Evolutionary conservation across 345 rosid genomes (phyloP).

Genomic region (Geranium brycei): DNA sequence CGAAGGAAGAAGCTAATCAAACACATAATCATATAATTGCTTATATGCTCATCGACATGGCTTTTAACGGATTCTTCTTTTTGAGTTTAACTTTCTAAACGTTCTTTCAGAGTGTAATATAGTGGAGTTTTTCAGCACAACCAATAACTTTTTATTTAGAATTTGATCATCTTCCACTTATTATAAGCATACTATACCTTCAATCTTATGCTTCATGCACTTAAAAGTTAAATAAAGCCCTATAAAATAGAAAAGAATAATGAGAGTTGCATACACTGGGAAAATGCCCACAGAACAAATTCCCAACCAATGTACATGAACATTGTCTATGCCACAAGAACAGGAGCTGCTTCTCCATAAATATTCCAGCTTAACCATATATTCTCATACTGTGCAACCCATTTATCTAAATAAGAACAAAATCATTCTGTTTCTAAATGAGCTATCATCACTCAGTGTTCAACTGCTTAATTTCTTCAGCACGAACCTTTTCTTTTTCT

Average conservation of each 20-base stretch:
- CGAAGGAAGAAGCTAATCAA: neutral
- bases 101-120: neutral
- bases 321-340: neutral
- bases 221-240: neutral
- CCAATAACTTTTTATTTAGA: neutral
- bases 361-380: neutral
- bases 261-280: neutral
- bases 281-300: too few species aligned
- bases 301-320: neutral
- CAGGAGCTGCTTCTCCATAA: neutral
- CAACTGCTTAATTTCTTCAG: too few species aligned
- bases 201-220: neutral
- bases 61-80: neutral
- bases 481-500: neutral
- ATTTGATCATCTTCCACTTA: constrained; percentile 1
- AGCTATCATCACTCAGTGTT: too few species aligned
- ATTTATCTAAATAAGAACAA: neutral
- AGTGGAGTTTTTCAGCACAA: neutral
- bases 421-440: too few species aligned
- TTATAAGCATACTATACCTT: neutral
- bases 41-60: neutral
- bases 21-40: neutral
- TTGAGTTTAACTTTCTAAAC: neutral
- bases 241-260: neutral
- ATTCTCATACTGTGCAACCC: neutral